Base-by-base conservation (phyloP, 306 rosid species). In the Adenanthera pavonina region DNA sequence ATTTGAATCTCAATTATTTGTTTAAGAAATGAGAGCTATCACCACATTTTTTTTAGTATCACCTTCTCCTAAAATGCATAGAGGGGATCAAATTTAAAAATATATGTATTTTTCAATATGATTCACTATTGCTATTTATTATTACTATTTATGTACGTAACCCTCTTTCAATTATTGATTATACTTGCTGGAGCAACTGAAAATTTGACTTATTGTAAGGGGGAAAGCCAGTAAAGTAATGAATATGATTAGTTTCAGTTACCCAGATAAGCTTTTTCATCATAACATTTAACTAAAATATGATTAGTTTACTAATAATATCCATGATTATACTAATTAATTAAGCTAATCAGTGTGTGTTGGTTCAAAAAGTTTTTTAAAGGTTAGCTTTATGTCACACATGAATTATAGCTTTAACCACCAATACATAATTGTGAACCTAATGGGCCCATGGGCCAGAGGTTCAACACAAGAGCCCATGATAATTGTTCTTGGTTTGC, bases 321-420 rank as follows among this genome's bases (percentile, higher is more conserved):
- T n/a, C 38, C n/a, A 17, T 20, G 15, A 46, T 19, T 69, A 44
- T 14, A 43, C 56, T 14, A 54, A n/a, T 80, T 35, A 49, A 48
- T 25, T 6, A 19, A 38, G 15, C 53, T 36, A 7, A 19, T 38
- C 51, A 10, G n/a, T 36, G 9, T 36, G 60, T 5, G 66, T 35
- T 54, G 66, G 62, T 54, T 54, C 2, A 38, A 53, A 43, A 33
- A 5, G 16, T 74, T 43, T 19, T 13, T 30, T 56, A 0, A 15
- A 16, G 73, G 53, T 19, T 30, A 74, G 52, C 52, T 61, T 78
- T 51, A 56, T 76, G 49, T 75, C 49, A 46, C 8, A 61, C 7
- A 60, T 30, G 25, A 87, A 81, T 83, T 44, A 87, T 77, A 61
- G 80, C 85, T 65, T 72, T 78, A 72, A 76, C 85, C 61, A 82